phyloP scores from a whole-genome alignment of 2,329 filamentous ascomycete genomes.

The Pestalotiopsis sp. region DNA sequence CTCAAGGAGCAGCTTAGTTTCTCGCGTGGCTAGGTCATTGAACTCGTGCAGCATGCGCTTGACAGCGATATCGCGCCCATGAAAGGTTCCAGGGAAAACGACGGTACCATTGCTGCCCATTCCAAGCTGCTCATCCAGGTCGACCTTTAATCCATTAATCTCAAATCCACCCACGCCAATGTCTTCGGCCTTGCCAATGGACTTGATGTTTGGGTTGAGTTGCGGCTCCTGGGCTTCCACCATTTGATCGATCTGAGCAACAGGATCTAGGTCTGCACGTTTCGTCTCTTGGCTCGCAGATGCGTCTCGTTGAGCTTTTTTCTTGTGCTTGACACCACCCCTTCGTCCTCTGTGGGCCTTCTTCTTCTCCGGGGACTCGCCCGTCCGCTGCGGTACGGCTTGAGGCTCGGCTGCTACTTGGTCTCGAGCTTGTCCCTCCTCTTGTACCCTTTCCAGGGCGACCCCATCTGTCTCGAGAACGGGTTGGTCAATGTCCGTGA shows the following conservation, averaged over 20 bases:
- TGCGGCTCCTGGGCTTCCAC: conserved; percentile 47
- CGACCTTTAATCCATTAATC: conserved; percentile 67
- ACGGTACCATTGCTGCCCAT: conserved; percentile 96
- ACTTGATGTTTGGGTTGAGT: conserved; percentile 66
- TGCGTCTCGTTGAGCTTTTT: conserved; percentile 55
- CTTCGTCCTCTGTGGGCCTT: conserved; percentile 72
- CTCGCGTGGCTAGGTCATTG: conserved; percentile 92
- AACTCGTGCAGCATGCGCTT: conserved; percentile 97
- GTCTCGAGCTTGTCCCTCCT: background rate
- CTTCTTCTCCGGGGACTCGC: conserved; percentile 49
- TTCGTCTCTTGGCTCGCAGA: conserved; percentile 55
- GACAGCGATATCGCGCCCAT: conserved; percentile 89
- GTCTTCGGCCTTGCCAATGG: conserved; percentile 59
- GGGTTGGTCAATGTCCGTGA: background rate
- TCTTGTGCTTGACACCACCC: conserved; percentile 70
- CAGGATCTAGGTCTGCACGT: conserved; percentile 41
- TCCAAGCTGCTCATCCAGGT: conserved; percentile 65
- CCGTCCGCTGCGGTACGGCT: background rate
- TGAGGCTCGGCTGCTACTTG: background rate
- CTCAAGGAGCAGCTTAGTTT: conserved; percentile 86
- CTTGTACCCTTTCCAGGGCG: background rate
- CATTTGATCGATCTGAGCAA: conserved; percentile 49
- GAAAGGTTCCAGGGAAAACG: conserved; percentile 93
- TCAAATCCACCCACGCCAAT: conserved; percentile 62
- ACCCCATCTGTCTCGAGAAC: background rate